Percentiles rank a stretch among this genome's conserved stretches.
phyloP scores from a whole-genome alignment of 495 filamentous ascomycete species.

The Durotheca rogersii region DNA sequence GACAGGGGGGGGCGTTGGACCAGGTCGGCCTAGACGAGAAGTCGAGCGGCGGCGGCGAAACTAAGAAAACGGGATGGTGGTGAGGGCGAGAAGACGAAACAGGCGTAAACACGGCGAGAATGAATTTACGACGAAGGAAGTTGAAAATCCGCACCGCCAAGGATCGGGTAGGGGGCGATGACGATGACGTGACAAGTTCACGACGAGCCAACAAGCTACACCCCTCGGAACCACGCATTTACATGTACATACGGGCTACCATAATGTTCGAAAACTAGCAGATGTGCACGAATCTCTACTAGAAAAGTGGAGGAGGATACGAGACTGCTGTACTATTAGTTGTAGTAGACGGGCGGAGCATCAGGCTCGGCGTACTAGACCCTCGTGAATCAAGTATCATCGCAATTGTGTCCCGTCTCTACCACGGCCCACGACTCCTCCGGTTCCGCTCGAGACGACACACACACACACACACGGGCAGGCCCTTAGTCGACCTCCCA shows the following conservation, averaged over 20 bases:
- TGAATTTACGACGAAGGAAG: neutral
- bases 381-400: no score
- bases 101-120: neutral
- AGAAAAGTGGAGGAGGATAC: neutral
- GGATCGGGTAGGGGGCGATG: no score
- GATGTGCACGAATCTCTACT: neutral
- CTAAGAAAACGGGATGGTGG: constrained; percentile 40
- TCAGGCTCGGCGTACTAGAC: constrained; percentile 14
- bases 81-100: constrained; percentile 2
- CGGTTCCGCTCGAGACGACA: no score
- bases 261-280: neutral
- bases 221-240: no score
- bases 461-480: no score
- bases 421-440: no score
- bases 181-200: no score
- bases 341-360: constrained; percentile 18
- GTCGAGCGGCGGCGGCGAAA: constrained; percentile 1
- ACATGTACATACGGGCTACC: neutral
- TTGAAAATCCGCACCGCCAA: no score
- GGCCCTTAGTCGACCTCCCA: no score
- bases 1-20: constrained; percentile 50
- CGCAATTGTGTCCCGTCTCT: no score
- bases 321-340: constrained; percentile 21
- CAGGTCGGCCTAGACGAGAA: constrained; percentile 39
- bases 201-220: no score